Evolutionary conservation across 1,284 basidiomycete species (phyloP).

Genomic region (Boletellus deceptivus): DNA sequence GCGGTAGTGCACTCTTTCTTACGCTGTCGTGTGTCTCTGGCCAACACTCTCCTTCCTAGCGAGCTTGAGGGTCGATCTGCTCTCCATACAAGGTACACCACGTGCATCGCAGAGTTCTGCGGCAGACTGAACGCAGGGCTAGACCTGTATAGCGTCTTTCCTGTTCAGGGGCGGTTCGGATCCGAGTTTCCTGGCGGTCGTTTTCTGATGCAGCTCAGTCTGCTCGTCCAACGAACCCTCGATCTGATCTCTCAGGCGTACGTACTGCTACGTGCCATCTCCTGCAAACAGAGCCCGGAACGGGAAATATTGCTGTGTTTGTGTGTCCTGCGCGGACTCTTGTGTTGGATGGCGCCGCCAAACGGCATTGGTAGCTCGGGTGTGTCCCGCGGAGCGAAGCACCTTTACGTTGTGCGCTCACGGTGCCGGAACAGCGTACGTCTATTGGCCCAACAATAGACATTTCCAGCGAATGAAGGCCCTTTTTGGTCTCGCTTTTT

Average conservation of each 20-base stretch:
- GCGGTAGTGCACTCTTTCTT: slow-evolving; percentile 27
- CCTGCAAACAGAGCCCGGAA: slow-evolving; percentile 23
- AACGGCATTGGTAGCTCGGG: slow-evolving; percentile 36
- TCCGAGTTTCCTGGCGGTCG: slow-evolving; percentile 36
- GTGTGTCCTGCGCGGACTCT: slow-evolving; percentile 25
- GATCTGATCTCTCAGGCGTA: slow-evolving; percentile 30
- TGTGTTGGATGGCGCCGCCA: slow-evolving; percentile 32
- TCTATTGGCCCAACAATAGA: slow-evolving; percentile 40
- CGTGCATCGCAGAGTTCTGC: neutral
- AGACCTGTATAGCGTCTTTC: slow-evolving; percentile 22
- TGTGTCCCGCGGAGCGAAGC: slow-evolving; percentile 12
- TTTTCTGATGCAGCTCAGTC: slow-evolving; percentile 22
- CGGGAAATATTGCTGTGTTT: slow-evolving; percentile 28
- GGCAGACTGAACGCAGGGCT: neutral
- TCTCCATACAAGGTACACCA: slow-evolving; percentile 20
- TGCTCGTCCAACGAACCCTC: slow-evolving; percentile 26
- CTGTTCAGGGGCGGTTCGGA: slow-evolving; percentile 25
- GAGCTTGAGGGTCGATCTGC: slow-evolving; percentile 24
- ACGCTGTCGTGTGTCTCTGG: neutral
- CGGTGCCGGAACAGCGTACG: slow-evolving; percentile 32
- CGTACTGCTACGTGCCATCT: slow-evolving; percentile 30
- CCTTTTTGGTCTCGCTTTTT: slow-evolving; percentile 40
- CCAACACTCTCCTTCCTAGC: slow-evolving; percentile 11
- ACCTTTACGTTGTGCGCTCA: neutral
- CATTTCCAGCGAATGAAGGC: slow-evolving; percentile 37